phyloP scores from a whole-genome alignment of 2,329 filamentous ascomycete species.

The Exophiala calicioides region DNA sequence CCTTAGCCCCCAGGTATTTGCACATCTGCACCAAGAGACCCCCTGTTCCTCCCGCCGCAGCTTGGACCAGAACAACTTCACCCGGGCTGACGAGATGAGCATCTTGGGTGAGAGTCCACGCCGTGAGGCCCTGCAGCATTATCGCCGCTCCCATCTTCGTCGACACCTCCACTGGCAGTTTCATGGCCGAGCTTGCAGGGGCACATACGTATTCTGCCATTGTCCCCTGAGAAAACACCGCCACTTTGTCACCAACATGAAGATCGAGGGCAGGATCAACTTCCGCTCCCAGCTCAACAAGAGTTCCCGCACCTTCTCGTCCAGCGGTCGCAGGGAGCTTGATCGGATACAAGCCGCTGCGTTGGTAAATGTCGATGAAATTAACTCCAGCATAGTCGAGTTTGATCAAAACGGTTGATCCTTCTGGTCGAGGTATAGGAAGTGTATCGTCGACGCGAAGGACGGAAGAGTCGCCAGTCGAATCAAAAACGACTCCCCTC shows the following conservation, averaged over 20 bases:
- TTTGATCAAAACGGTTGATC: slow-evolving; percentile 1
- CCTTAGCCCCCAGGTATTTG: slow-evolving; percentile 10
- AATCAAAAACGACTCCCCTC: background rate
- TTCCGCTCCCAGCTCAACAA: slow-evolving; percentile 2
- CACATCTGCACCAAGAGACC: slow-evolving; percentile 11
- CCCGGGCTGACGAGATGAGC: slow-evolving; percentile 8
- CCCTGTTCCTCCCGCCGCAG: slow-evolving; percentile 12
- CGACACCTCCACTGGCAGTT: background rate
- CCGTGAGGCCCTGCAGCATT: slow-evolving; percentile 2
- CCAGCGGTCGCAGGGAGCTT: slow-evolving; percentile 1
- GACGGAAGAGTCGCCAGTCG: background rate
- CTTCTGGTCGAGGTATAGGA: background rate
- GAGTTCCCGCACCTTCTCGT: slow-evolving; percentile 6
- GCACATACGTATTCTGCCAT: slow-evolving; percentile 1
- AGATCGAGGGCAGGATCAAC: background rate
- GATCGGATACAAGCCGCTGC: slow-evolving; percentile 3
- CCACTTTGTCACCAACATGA: slow-evolving; percentile 4
- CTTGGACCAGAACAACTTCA: slow-evolving; percentile 8
- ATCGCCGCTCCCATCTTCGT: background rate
- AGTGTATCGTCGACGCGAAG: background rate
- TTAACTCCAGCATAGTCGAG: slow-evolving; percentile 1
- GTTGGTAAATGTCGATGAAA: slow-evolving; percentile 7
- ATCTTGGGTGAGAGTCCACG: background rate
- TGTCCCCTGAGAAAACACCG: background rate
- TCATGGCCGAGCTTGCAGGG: background rate